phyloP scores from a whole-genome alignment of 345 rosid species.

The Combretum micranthum region DNA sequence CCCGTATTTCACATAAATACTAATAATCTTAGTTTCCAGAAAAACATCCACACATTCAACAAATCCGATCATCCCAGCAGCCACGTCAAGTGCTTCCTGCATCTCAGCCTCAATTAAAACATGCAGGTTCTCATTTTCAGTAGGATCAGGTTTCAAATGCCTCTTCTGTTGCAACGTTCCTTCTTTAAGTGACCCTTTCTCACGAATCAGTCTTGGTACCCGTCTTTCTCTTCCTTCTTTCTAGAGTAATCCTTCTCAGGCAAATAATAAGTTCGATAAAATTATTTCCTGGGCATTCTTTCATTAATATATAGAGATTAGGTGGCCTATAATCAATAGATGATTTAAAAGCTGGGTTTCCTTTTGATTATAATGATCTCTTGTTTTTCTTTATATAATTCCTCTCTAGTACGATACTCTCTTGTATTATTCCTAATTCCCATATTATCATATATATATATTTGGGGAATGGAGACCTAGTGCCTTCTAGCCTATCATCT shows the following conservation, averaged over 20 bases:
- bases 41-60: too few species aligned
- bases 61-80: slow-evolving; percentile 97
- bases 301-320: slow-evolving; percentile 92
- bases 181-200: slow-evolving; percentile 92
- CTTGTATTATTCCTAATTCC: too few species aligned
- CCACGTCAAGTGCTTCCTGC: slow-evolving; percentile 80
- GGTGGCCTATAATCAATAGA: slow-evolving; percentile 92
- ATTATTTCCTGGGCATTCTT: slow-evolving; percentile 87
- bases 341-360: slow-evolving; percentile 88
- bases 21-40: too few species aligned
- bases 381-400: too few species aligned
- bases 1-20: too few species aligned
- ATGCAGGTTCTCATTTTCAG: slow-evolving; percentile 95
- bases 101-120: slow-evolving; percentile 96
- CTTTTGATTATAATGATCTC: too few species aligned
- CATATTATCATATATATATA: too few species aligned
- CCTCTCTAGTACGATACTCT: too few species aligned
- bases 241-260: slow-evolving; percentile 90
- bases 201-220: slow-evolving; percentile 90
- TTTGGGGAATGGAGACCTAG: too few species aligned
- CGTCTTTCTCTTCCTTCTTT: slow-evolving; percentile 95
- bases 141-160: slow-evolving; percentile 83
- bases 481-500: too few species aligned
- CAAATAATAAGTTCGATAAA: slow-evolving; percentile 92
- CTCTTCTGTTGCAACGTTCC: slow-evolving; percentile 91